Conservation (phyloP, 805 yeast species). For the Teunomyces lycoperdinae region DNA sequence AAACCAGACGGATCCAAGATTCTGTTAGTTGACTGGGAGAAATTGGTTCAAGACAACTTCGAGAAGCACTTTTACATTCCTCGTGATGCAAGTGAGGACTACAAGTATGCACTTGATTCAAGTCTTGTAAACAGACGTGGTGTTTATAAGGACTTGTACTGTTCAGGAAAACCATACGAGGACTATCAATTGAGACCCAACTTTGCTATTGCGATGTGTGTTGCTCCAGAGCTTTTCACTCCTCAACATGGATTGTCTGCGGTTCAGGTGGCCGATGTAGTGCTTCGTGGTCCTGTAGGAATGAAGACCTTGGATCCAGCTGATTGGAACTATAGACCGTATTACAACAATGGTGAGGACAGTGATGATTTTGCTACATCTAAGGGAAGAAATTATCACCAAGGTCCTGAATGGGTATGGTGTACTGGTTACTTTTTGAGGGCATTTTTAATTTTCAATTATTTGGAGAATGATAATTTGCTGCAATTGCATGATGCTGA, state of each 20-base stretch:
- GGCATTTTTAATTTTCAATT: conserved; percentile 61
- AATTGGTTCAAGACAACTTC: conserved; percentile 64
- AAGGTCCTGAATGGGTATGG: conserved; percentile 99
- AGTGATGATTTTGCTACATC: conserved; percentile 86
- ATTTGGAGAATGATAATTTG: conserved; percentile 29
- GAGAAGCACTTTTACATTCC: conserved; percentile 83
- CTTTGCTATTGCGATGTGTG: conserved; percentile 89
- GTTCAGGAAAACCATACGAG: conserved; percentile 82
- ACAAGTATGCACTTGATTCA: conserved; percentile 57
- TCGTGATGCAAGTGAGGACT: conserved; percentile 56
- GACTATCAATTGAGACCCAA: conserved; percentile 93
- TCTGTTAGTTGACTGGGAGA: conserved; percentile 68
- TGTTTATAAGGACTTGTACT: conserved; percentile 83
- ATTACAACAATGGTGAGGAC: conserved; percentile 79
- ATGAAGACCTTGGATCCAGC: conserved; percentile 90
- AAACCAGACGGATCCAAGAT: conserved; percentile 58
- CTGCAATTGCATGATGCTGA: conserved; percentile 16
- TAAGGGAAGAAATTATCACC: conserved; percentile 95
- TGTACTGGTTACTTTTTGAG: conserved; percentile 81
- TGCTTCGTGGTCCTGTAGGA: conserved; percentile 85
- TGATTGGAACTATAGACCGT: conserved; percentile 89
- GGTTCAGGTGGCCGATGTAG: conserved; percentile 65
- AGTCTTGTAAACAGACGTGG: conserved; percentile 82
- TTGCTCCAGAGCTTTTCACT: conserved; percentile 87
- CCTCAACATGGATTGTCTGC: conserved; percentile 61